Percentiles rank a stretch among this genome's conserved stretches.
Conservation (phyloP, 768 basidiomycete genomes). For the Suillus subaureus region DNA sequence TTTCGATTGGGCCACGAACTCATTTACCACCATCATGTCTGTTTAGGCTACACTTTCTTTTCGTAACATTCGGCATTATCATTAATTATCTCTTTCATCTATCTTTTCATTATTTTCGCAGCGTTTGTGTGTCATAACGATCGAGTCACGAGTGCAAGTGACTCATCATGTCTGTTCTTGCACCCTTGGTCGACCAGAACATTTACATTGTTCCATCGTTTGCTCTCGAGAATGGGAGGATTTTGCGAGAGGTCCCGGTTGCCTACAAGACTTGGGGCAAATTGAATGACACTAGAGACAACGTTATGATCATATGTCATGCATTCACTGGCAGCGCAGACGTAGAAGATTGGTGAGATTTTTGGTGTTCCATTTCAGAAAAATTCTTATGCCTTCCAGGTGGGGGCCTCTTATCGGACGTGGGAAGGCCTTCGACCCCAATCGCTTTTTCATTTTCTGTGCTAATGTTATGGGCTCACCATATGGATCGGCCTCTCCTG, state of each 20-base stretch:
- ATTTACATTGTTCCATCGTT: constrained; percentile 69
- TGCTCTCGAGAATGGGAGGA: constrained; percentile 77
- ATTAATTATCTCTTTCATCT: background rate
- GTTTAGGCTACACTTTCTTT: background rate
- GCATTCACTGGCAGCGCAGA: constrained; percentile 97
- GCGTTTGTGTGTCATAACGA: background rate
- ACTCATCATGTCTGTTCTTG: constrained; percentile 21
- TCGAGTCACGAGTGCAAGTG: background rate
- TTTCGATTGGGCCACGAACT: background rate
- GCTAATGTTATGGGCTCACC: constrained; percentile 93
- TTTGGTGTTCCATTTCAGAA: background rate
- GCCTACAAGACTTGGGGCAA: constrained; percentile 98
- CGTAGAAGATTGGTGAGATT: constrained; percentile 92
- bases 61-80: background rate
- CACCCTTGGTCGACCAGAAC: constrained; percentile 49
- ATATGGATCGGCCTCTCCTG: constrained; percentile 89
- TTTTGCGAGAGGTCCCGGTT: constrained; percentile 77
- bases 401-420: constrained; percentile 96
- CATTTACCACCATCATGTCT: background rate
- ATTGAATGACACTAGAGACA: constrained; percentile 75
- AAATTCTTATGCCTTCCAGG: constrained; percentile 47
- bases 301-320: constrained; percentile 98
- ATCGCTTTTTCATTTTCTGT: constrained; percentile 91
- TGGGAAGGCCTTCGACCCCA: constrained; percentile 90
- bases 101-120: background rate